A percentile compares a stretch with the other conserved stretches of the same genome.
phyloP scores from a whole-genome alignment of 306 rosid species.

The Hippophae rhamnoides region DNA sequence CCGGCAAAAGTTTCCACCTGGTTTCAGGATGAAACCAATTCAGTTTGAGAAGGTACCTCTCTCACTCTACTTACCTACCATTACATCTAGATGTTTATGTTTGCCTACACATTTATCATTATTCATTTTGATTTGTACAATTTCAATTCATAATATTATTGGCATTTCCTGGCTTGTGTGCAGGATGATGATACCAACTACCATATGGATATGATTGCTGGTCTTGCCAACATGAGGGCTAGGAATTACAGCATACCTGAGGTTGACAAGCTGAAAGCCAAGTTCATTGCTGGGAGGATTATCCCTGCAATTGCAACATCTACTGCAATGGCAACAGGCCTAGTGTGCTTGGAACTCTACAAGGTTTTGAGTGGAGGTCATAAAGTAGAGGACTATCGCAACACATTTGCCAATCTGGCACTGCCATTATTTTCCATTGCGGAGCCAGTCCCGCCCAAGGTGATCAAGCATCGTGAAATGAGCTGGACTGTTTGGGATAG shows the following conservation, averaged over 20 bases:
- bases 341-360: slow-evolving; percentile 30
- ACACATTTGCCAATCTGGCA: slow-evolving; percentile 28
- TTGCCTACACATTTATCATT: neutral
- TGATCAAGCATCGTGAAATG: slow-evolving; percentile 24
- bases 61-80: too few species aligned
- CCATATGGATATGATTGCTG: slow-evolving; percentile 31
- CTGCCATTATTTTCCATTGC: slow-evolving; percentile 32
- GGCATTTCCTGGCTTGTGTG: neutral
- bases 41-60: slow-evolving; percentile 22
- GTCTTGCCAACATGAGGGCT: slow-evolving; percentile 34
- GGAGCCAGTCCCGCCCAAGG: slow-evolving; percentile 32
- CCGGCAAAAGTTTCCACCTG: slow-evolving; percentile 14
- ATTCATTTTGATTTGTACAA: neutral
- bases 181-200: slow-evolving; percentile 35
- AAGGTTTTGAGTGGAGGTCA: slow-evolving; percentile 26
- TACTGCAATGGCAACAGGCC: slow-evolving; percentile 31
- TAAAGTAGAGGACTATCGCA: slow-evolving; percentile 26
- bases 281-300: slow-evolving; percentile 31
- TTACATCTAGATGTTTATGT: too few species aligned
- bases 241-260: slow-evolving; percentile 31
- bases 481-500: slow-evolving; percentile 34
- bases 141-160: too few species aligned
- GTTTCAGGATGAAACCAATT: slow-evolving; percentile 22
- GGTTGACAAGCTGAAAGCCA: slow-evolving; percentile 32
- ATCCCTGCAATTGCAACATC: slow-evolving; percentile 33